Conservation (phyloP, 2,329 filamentous ascomycete species). For the Sporothrix curviconia region DNA sequence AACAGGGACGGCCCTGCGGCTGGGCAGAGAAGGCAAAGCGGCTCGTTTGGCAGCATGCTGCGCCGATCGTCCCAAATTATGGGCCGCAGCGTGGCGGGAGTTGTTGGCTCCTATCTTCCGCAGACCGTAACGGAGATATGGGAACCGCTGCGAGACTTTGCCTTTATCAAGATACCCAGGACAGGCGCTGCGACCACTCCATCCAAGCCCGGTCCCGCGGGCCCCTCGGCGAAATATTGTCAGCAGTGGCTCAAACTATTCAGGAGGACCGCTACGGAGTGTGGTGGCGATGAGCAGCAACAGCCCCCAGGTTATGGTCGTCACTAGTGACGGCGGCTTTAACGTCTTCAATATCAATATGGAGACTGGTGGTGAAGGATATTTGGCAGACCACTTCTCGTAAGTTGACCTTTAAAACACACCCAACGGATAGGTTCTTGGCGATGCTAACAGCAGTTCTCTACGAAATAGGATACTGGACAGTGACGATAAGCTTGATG, state of each 20-base stretch:
- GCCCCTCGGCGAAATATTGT: constrained; percentile 17
- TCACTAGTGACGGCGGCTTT: constrained; percentile 91
- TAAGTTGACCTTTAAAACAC: constrained; percentile 52
- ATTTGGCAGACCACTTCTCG: constrained; percentile 87
- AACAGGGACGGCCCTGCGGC: constrained; percentile 21
- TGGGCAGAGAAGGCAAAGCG: constrained; percentile 49
- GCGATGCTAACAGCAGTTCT: no score
- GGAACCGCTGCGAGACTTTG: constrained; percentile 92
- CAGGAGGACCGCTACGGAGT: constrained; percentile 61
- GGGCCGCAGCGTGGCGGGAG: constrained; percentile 78
- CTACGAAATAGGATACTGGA: constrained; percentile 41
- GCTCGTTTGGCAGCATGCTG: constrained; percentile 82
- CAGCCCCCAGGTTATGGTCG: constrained; percentile 94
- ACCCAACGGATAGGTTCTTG: no score
- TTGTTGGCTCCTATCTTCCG: constrained; percentile 85
- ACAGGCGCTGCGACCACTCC: constrained; percentile 24
- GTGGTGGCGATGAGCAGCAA: constrained; percentile 97
- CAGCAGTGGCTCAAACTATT: constrained; percentile 5
- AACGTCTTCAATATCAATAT: constrained; percentile 94
- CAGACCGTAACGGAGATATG: constrained; percentile 95
- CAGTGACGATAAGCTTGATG: constrained; percentile 48
- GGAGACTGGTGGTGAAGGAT: constrained; percentile 88
- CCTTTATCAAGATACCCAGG: constrained; percentile 88
- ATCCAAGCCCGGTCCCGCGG: constrained; percentile 21
- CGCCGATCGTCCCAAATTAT: constrained; percentile 94